Conservation (phyloP, 2,329 filamentous ascomycete species). For the Fulvia fulva region DNA sequence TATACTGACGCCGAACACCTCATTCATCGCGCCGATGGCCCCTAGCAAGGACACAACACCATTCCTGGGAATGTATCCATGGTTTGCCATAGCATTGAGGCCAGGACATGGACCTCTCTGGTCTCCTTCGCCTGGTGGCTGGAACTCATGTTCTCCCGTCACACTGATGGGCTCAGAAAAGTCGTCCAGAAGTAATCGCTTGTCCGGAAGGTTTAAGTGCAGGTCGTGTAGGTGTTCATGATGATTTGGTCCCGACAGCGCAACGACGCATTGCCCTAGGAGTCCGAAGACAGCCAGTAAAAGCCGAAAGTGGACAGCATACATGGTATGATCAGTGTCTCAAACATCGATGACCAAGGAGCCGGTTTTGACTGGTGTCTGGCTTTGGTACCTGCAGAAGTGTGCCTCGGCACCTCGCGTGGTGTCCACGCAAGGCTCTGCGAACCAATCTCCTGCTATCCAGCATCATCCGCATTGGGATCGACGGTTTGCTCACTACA, state of each 20-base stretch:
- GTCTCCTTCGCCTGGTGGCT: conserved; percentile 11
- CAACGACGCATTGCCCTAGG: conserved; percentile 2
- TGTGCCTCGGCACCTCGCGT: not conserved
- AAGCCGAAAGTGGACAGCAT: conserved; percentile 2
- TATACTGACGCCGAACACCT: conserved; percentile 29
- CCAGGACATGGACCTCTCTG: conserved; percentile 18
- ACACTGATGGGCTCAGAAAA: conserved; percentile 6
- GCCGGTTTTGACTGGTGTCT: conserved; percentile 10
- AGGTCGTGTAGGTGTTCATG: conserved; percentile 4
- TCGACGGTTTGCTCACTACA: conserved; percentile 3
- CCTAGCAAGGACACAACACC: conserved; percentile 20
- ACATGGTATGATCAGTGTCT: conserved; percentile 4
- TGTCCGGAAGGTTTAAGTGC: conserved; percentile 6
- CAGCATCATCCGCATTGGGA: conserved; percentile 7
- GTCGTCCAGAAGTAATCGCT: conserved; percentile 7
- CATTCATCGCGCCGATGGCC: conserved; percentile 12
- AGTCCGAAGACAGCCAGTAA: not conserved
- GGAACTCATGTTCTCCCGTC: conserved; percentile 7
- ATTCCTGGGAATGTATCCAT: conserved; percentile 19
- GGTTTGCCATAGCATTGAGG: conserved; percentile 19
- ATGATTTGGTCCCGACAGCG: conserved; percentile 4
- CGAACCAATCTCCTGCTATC: not conserved
- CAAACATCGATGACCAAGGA: conserved; percentile 13
- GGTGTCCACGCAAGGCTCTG: not conserved
- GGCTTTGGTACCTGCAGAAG: not conserved